Base-by-base conservation (phyloP, 371 early-diverging fungal species). In the Mortierella sp. region DNA sequence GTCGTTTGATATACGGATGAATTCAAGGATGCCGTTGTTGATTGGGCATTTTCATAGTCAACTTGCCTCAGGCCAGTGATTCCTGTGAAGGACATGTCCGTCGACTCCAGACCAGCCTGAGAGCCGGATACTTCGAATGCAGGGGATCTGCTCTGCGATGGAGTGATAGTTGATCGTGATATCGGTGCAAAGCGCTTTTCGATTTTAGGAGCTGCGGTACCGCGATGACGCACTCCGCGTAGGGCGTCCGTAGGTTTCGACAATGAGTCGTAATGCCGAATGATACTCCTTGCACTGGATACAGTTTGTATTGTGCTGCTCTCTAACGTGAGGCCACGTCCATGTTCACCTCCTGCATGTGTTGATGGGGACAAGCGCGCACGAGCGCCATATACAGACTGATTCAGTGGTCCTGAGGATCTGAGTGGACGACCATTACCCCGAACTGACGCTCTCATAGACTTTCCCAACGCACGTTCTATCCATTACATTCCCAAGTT, bases 401-500 rank as follows among this genome's bases (percentile, higher is more conserved):
- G 53, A 37, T 4, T 21, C 11, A 64, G 50, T 2, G 43, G 12
- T 7, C 15, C 12, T 4, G 49, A 26, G 19, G 53, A 17, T 19
- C 43, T 23, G 6, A 39, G 30, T 21, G 37, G 12, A n/a, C 48
- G 60, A 19, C 49, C 50, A 23, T 4, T 14, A 1, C 56, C 51
- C 5, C 68, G 49, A 1, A 59, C 50, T 11, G 73, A 73, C 17
- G 64, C 54, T 31, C 73, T 46, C 23, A 67, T 17, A 7, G 68
- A 68, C 50, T 69, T 68, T 51, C 39, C 59, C 23, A 55, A 42
- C 3, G 75, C 75, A 19, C 75, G 63, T 26, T 68, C 75, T 75
- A 59, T 44, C 15, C 44, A 44, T 4, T n/a, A 37, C 8, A 44
- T 2, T 19, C 7, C 2, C 44, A 17, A 21, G 19, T 44, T 44